phyloP scores from a whole-genome alignment of 768 basidiomycete species.

The Termitomyces sp. region DNA sequence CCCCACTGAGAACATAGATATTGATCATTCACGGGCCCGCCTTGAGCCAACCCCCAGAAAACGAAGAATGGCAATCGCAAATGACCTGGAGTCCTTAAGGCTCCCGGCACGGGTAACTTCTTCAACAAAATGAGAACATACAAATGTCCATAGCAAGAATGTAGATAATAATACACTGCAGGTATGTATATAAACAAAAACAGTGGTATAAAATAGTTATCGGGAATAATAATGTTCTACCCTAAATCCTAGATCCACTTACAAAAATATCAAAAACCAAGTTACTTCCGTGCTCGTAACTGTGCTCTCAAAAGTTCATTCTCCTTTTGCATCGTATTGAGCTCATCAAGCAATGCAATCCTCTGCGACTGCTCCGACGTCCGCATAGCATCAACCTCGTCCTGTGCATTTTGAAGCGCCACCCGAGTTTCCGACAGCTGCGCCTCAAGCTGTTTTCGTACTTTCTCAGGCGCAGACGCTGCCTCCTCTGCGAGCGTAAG shows the following conservation, averaged over 20 bases:
- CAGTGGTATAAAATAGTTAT: slow-evolving; percentile 1
- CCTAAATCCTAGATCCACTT: background rate
- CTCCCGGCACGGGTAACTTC: no score
- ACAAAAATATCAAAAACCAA: background rate
- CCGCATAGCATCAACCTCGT: slow-evolving; percentile 67
- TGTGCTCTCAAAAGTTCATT: slow-evolving; percentile 71
- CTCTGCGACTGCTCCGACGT: slow-evolving; percentile 78
- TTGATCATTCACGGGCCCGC: no score
- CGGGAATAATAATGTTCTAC: background rate
- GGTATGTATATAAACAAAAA: background rate
- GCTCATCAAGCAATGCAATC: slow-evolving; percentile 83
- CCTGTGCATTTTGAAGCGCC: slow-evolving; percentile 61
- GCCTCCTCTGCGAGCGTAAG: slow-evolving; percentile 72
- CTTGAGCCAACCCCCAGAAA: no score
- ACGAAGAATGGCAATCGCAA: no score
- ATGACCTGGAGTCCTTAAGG: no score
- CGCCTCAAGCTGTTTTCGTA: slow-evolving; percentile 61
- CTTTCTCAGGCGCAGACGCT: slow-evolving; percentile 51
- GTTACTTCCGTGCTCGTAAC: slow-evolving; percentile 57
- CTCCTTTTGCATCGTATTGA: slow-evolving; percentile 81
- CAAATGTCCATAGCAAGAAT: background rate
- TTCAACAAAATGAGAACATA: background rate
- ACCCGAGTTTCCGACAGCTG: slow-evolving; percentile 63
- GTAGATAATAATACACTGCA: background rate
- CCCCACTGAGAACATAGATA: no score